Evolutionary conservation across 768 basidiomycete genomes (phyloP).

Genomic region (Lactifluus rugatus): DNA sequence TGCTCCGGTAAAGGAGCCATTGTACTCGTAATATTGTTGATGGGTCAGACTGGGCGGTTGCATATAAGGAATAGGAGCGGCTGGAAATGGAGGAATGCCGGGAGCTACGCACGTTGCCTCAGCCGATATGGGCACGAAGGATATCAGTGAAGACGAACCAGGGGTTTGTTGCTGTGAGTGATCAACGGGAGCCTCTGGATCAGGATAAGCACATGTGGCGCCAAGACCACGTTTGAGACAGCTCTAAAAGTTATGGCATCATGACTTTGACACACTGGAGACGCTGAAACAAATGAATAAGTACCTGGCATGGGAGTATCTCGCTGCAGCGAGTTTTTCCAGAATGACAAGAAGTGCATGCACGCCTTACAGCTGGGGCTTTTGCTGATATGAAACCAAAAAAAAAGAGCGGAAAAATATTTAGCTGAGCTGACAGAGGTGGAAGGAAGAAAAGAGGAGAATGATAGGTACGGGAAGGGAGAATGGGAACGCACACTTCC

Average conservation of each 20-base stretch:
- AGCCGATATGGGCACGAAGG: slow-evolving; percentile 18
- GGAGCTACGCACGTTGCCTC: slow-evolving; percentile 25
- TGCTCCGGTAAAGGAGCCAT: slow-evolving; percentile 51
- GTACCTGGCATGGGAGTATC: slow-evolving; percentile 70
- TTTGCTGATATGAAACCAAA: slow-evolving; percentile 40
- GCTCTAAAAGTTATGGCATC: slow-evolving; percentile 37
- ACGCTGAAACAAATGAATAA: slow-evolving; percentile 13
- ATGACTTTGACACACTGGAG: slow-evolving; percentile 1
- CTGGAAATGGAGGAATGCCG: slow-evolving; percentile 29
- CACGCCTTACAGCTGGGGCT: slow-evolving; percentile 71
- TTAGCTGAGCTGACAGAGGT: neutral
- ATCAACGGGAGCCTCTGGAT: slow-evolving; percentile 43
- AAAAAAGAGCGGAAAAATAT: slow-evolving; percentile 18
- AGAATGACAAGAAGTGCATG: slow-evolving; percentile 71
- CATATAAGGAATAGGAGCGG: slow-evolving; percentile 32
- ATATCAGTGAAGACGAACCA: slow-evolving; percentile 20
- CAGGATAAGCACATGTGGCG: slow-evolving; percentile 61
- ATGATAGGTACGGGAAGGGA: no score
- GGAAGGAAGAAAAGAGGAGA: neutral
- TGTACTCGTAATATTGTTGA: slow-evolving; percentile 60
- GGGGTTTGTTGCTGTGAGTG: slow-evolving; percentile 18
- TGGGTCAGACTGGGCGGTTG: slow-evolving; percentile 34
- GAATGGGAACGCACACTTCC: slow-evolving; percentile 47
- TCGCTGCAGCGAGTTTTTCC: slow-evolving; percentile 81
- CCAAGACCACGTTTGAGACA: slow-evolving; percentile 76